Conservation (phyloP, 225 moss, liverwort and hornwort genomes). For the Ulota crispa region DNA sequence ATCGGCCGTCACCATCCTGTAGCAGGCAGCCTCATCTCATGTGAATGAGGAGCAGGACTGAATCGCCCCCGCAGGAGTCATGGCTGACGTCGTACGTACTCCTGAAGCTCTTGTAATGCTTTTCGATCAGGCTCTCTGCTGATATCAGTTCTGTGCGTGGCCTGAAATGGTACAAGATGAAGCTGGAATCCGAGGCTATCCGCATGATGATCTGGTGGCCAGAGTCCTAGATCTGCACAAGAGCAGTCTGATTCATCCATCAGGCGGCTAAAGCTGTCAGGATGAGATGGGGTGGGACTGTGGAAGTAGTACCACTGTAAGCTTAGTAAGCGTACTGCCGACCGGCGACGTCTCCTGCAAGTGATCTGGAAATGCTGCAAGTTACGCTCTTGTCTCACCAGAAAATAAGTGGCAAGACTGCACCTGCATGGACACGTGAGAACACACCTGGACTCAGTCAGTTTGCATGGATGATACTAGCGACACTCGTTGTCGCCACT, state of each 20-base stretch:
- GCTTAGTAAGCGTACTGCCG: background rate
- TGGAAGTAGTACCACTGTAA: background rate
- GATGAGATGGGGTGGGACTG: background rate
- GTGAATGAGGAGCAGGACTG: slow-evolving; percentile 19
- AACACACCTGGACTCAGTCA: background rate
- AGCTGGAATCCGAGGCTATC: slow-evolving; percentile 12
- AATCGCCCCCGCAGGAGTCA: background rate
- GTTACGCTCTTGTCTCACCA: background rate
- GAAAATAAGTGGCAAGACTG: background rate
- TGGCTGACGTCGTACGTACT: background rate
- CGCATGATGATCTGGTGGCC: background rate
- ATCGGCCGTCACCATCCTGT: background rate
- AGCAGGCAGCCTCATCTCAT: background rate
- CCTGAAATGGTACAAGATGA: background rate
- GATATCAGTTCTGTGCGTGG: background rate
- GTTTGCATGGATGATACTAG: background rate
- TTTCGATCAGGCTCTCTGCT: slow-evolving; percentile 16
- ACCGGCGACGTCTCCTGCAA: background rate
- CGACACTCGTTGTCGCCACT: too few species aligned
- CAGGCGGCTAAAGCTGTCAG: background rate
- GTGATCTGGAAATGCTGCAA: background rate
- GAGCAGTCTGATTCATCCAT: background rate
- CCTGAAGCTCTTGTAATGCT: background rate
- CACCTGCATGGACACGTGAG: slow-evolving; percentile 1
- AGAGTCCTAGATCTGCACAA: slow-evolving; percentile 15